These are phyloP conservation scores for Hordeum vulgare DNA, from an alignment of 176 grass and related monocot species.

Conservation along the genomic window DNA sequence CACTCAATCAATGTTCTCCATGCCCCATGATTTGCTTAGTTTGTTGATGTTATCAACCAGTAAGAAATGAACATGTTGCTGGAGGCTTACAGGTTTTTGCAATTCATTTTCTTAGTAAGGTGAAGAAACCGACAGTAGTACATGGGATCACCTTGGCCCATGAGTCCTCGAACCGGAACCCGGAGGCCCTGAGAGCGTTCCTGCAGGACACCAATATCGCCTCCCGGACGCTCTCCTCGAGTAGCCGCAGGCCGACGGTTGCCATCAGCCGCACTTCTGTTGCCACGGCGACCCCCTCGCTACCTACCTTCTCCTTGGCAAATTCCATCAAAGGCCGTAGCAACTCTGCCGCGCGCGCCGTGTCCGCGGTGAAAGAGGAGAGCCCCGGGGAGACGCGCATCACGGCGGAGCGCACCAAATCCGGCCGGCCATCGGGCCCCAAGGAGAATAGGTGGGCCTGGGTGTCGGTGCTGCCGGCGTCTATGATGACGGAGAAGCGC, in stretches of 20 bases:
- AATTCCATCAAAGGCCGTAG: conserved; percentile 51
- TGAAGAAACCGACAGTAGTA: conserved; percentile 8
- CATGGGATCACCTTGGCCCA: conserved; percentile 86
- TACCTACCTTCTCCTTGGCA: conserved; percentile 39
- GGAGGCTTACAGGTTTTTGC: neutral
- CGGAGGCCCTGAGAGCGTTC: conserved; percentile 47
- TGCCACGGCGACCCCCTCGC: neutral
- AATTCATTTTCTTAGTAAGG: too few relatives aligned
- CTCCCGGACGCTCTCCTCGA: conserved; percentile 36
- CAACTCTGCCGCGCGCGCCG: conserved; percentile 39
- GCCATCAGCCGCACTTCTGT: conserved; percentile 85
- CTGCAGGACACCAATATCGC: conserved; percentile 67
- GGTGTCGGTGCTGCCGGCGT: conserved; percentile 75
- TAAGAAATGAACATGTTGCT: neutral
- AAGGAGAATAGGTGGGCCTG: conserved; percentile 65
- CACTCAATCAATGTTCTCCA: neutral
- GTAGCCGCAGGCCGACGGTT: conserved; percentile 69
- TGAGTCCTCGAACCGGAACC: conserved; percentile 61
- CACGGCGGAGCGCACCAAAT: conserved; percentile 59
- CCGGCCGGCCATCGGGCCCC: conserved; percentile 43
- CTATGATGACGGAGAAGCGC: conserved; percentile 62
- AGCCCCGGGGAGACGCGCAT: conserved; percentile 70
- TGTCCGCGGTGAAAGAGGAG: conserved; percentile 53
- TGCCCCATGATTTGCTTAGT: neutral
- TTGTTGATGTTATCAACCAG: neutral